Evolutionary conservation across 805 yeast genomes (phyloP).

Genomic region (Danielozyma ontarioensis): DNA sequence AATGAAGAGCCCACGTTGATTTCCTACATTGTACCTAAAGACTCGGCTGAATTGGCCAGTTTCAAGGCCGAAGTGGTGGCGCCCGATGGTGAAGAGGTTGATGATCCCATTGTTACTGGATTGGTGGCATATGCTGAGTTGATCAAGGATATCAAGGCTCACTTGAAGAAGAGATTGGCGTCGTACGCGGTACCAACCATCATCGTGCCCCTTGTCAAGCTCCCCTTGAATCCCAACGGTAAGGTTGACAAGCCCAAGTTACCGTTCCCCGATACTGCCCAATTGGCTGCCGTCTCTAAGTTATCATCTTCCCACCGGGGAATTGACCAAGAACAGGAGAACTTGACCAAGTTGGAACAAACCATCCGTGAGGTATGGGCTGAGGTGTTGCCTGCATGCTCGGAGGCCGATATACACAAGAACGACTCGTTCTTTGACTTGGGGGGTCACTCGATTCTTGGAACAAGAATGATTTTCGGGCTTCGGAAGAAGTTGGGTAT

Average conservation of each 20-base stretch:
- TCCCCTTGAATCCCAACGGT: slow-evolving; percentile 97
- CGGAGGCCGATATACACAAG: slow-evolving; percentile 71
- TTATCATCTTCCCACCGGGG: slow-evolving; percentile 34
- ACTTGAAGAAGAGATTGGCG: slow-evolving; percentile 84
- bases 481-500: slow-evolving; percentile 72
- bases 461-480: slow-evolving; percentile 94
- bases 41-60: slow-evolving; percentile 37
- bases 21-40: slow-evolving; percentile 83
- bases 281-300: slow-evolving; percentile 69
- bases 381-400: slow-evolving; percentile 74
- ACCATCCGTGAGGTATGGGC: slow-evolving; percentile 81
- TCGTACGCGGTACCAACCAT: slow-evolving; percentile 90
- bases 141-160: slow-evolving; percentile 75
- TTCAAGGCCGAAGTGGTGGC: slow-evolving; percentile 50
- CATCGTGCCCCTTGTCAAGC: slow-evolving; percentile 76
- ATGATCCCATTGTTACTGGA: slow-evolving; percentile 72
- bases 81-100: slow-evolving; percentile 34
- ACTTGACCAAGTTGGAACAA: slow-evolving; percentile 59
- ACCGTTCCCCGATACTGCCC: slow-evolving; percentile 90
- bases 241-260: slow-evolving; percentile 96
- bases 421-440: slow-evolving; percentile 92
- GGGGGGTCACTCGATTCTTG: slow-evolving; percentile 97
- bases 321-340: slow-evolving; percentile 34
- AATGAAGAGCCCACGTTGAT: slow-evolving; percentile 89
- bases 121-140: slow-evolving; percentile 70